Evolutionary conservation across 352 stramenopile species (phyloP).

Genomic region (Phytophthora rubi): DNA sequence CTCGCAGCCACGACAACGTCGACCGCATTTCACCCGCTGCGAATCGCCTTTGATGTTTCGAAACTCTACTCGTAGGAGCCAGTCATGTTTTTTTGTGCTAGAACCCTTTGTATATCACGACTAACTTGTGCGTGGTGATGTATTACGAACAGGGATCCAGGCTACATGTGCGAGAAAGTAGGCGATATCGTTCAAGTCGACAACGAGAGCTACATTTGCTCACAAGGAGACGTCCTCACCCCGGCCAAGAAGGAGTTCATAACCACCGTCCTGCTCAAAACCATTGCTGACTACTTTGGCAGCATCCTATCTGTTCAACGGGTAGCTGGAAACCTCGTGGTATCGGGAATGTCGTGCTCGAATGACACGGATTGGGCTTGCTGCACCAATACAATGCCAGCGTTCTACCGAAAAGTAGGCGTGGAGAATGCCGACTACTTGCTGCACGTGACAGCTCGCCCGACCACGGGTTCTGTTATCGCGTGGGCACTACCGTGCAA

Average conservation of each 20-base stretch:
- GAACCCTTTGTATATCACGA: background rate
- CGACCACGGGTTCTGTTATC: constrained; percentile 72
- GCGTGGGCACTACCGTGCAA: constrained; percentile 86
- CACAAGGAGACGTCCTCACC: constrained; percentile 62
- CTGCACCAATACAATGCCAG: constrained; percentile 57
- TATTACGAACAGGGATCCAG: constrained; percentile 49
- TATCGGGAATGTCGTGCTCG: constrained; percentile 59
- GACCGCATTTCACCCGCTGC: constrained; percentile 67
- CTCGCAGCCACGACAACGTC: constrained; percentile 32
- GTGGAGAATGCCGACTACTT: constrained; percentile 78
- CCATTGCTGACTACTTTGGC: constrained; percentile 67
- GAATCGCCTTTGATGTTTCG: constrained; percentile 80
- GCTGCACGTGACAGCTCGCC: constrained; percentile 77
- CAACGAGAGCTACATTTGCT: constrained; percentile 56
- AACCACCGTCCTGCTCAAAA: constrained; percentile 66
- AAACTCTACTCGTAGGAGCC: constrained; percentile 62
- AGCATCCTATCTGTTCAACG: constrained; percentile 69
- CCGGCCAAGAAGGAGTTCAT: constrained; percentile 75
- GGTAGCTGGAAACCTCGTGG: constrained; percentile 68
- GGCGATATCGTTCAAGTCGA: constrained; percentile 62
- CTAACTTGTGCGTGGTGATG: background rate
- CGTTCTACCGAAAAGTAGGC: constrained; percentile 52
- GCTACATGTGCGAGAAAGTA: constrained; percentile 60
- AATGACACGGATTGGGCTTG: constrained; percentile 65
- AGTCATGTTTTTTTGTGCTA: background rate